Conservation (phyloP, 1,284 basidiomycete genomes). For the Microbotryum intermedium region DNA sequence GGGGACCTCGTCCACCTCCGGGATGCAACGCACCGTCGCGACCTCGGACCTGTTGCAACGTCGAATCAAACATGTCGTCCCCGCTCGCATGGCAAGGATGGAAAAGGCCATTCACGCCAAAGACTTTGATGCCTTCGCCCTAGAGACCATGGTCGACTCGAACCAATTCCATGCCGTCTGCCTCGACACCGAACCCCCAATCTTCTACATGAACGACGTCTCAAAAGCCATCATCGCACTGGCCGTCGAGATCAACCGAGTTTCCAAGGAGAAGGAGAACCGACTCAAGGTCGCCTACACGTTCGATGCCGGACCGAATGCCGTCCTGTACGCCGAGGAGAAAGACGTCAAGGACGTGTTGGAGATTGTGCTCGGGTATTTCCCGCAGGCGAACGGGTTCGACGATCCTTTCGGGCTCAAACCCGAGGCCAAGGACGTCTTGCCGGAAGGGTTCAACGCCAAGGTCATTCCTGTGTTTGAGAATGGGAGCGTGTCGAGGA, state of each 20-base stretch:
- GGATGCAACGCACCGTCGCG: slow-evolving; percentile 95
- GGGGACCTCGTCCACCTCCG: slow-evolving; percentile 84
- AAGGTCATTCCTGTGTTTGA: slow-evolving; percentile 61
- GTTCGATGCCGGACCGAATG: slow-evolving; percentile 96
- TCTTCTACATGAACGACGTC: slow-evolving; percentile 99
- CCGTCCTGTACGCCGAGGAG: slow-evolving; percentile 85
- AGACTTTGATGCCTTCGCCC: slow-evolving; percentile 84
- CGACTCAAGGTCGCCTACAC: slow-evolving; percentile 87
- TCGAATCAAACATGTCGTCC: slow-evolving; percentile 80
- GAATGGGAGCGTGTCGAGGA: slow-evolving; percentile 66
- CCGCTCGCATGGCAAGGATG: slow-evolving; percentile 75
- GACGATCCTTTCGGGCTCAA: slow-evolving; percentile 65
- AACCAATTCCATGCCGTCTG: slow-evolving; percentile 98
- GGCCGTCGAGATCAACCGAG: slow-evolving; percentile 89
- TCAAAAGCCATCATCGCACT: slow-evolving; percentile 74
- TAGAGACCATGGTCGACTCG: slow-evolving; percentile 91
- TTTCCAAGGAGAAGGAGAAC: slow-evolving; percentile 54
- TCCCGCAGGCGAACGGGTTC: slow-evolving; percentile 68
- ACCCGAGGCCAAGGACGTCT: slow-evolving; percentile 35
- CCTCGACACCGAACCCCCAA: slow-evolving; percentile 92
- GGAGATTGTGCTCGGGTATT: slow-evolving; percentile 64
- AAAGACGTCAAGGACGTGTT: slow-evolving; percentile 70
- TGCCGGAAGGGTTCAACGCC: slow-evolving; percentile 66
- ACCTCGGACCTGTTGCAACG: slow-evolving; percentile 83
- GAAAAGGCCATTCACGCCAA: slow-evolving; percentile 63